Percentiles rank a stretch among this genome's conserved stretches.
Conservation (phyloP, 1,139 yeast genomes). For the Yamadazyma triangularis region DNA sequence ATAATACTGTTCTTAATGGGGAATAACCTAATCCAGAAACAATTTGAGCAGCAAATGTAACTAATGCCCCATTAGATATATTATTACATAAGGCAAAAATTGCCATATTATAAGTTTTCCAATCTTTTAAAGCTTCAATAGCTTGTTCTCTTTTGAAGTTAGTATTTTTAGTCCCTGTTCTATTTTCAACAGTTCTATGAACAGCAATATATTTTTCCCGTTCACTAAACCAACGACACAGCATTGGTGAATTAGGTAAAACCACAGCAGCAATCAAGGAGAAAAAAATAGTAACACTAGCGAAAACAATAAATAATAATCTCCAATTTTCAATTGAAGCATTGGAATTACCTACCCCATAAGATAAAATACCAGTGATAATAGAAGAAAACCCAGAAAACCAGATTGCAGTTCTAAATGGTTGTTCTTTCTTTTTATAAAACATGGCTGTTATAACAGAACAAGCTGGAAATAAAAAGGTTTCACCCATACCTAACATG, state of each 20-base stretch:
- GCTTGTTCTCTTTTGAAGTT: conserved; percentile 39
- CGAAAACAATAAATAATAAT: conserved; percentile 11
- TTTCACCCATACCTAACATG: conserved; percentile 15
- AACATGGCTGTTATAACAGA: conserved; percentile 11
- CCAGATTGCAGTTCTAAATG: conserved; percentile 13
- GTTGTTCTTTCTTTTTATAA: conserved; percentile 11
- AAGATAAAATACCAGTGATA: conserved; percentile 12
- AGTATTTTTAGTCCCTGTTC: conserved; percentile 42
- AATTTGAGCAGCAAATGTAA: conserved; percentile 42
- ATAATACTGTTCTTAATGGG: conserved; percentile 44
- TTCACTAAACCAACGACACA: conserved; percentile 21
- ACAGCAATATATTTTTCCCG: conserved; percentile 13
- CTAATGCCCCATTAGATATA: conserved; percentile 38
- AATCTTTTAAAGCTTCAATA: conserved; percentile 42
- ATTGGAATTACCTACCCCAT: conserved; percentile 12
- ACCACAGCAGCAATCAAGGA: conserved; percentile 7
- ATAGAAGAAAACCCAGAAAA: conserved; percentile 15
- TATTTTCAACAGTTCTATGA: conserved; percentile 14
- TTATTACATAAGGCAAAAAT: conserved; percentile 35
- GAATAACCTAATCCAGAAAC: conserved; percentile 29
- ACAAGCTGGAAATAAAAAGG: conserved; percentile 12
- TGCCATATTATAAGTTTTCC: conserved; percentile 42
- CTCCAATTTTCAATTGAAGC: conserved; percentile 12
- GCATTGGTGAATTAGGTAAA: conserved; percentile 15
- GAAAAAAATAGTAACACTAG: conserved; percentile 11